These are phyloP conservation scores for Nidularia pulvinata DNA, from an alignment of 768 basidiomycete species.

Conservation along the genomic window DNA sequence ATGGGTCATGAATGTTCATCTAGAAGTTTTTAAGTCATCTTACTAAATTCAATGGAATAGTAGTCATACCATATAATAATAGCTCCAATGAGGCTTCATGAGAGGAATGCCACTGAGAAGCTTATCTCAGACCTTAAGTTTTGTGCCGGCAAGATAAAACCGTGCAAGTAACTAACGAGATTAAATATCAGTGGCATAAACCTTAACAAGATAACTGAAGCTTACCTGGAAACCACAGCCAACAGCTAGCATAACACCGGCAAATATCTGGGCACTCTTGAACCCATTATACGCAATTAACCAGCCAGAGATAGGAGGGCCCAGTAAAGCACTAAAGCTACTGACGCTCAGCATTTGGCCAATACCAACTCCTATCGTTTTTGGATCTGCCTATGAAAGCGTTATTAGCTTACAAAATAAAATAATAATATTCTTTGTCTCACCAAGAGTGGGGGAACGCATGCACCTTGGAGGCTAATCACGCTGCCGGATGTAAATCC, in stretches of 20 bases:
- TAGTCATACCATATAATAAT: too few species aligned
- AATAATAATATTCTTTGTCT: background rate
- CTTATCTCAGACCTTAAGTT: too few species aligned
- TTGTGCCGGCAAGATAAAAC: too few species aligned
- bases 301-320: slow-evolving; percentile 11
- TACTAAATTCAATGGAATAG: too few species aligned
- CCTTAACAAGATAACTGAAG: too few species aligned
- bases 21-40: too few species aligned
- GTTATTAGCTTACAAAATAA: background rate
- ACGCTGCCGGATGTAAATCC: slow-evolving; percentile 13
- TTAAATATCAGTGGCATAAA: too few species aligned
- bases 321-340: background rate
- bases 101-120: too few species aligned
- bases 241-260: slow-evolving; percentile 9
- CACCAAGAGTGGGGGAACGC: slow-evolving; percentile 10
- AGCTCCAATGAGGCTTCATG: too few species aligned
- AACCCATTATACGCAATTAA: slow-evolving; percentile 10
- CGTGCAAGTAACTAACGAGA: too few species aligned
- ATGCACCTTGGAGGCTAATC: slow-evolving; percentile 10
- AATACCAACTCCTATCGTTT: slow-evolving; percentile 10
- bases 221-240: slow-evolving; percentile 2
- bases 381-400: slow-evolving; percentile 8
- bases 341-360: slow-evolving; percentile 11
- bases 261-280: slow-evolving; percentile 10
- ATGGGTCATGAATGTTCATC: too few species aligned